Evolutionary conservation across 257 asterid genomes (phyloP), one percentile per base, ranked within the genome.

Genomic region (Solanum megistacrolobum): DNA sequence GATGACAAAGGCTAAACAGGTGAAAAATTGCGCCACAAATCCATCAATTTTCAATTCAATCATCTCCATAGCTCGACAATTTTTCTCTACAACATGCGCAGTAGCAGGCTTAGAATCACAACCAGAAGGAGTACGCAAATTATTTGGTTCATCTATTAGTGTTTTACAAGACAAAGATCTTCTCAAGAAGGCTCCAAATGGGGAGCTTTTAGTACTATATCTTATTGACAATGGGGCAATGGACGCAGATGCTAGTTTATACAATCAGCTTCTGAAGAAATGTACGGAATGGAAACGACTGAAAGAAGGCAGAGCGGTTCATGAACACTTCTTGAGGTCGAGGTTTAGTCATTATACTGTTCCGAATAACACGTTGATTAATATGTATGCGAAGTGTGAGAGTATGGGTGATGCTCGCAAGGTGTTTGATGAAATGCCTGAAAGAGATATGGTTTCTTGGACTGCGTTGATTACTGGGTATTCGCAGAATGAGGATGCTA

Each of bases 401-500:
- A 88, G 94, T 66, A 79, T 94, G 92, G 89, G 31, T n/a, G 83
- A 90, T 85, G 98, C 96, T 6, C 96, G 91, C 2, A 87, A 90
- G 7, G 96, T 90, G 94, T 96, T 96, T n/a, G 95, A 93, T 87
- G 94, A 69, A 91, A 96, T 96, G 98, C 89, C 89, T 55, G 91
- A 90, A 0, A 88, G 93, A 68, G 99, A 96, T 87, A 93, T 95
- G 95, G 99, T 96, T 62, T 93, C 98, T 31, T 96, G 95, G 90
- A 94, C 99, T 43, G 92, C 91, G 82, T 65, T 96, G 91, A 92
- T 96, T 71, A 92, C 93, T 88, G 98, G 98, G 66, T 95, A 93
- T 89, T 93, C 98, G 3, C 97, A 94, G 85, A 86, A 89, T 60
- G 92, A 88, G 43, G 92, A 90, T 82, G 90, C 88, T 36, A 27